Evolutionary conservation across 148 eudicot genomes (phyloP), one percentile per base, ranked within the genome.

Genomic region (Amaranthus hypochondriacus): DNA sequence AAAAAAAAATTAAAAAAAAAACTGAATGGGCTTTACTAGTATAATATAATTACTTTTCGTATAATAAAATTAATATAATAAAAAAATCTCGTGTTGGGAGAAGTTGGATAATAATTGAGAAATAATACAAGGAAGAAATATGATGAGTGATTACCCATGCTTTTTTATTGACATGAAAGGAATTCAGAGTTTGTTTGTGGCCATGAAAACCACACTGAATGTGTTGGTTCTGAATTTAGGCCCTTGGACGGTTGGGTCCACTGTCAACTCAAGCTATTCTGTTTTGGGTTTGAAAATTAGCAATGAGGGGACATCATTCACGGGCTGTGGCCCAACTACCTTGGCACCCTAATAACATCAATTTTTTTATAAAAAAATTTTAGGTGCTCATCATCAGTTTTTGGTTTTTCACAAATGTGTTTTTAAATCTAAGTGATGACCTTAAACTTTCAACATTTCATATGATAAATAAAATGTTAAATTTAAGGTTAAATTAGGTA

Each of bases 221-320:
- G 70, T 21, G 44, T 51, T 43, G 70, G 54, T 48, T 67, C 39
- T 21, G 53, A 2, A 18, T 50, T 60, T 7, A 10, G 56, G 56
- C 70, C 56, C 18, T 18, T 18, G 18, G 18, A 18, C 18, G 18
- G 0, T n/a, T 50, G 70, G 69, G 70, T 7, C 56, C 70, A n/a
- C 70, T 67, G 43, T 67, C 70, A 67, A 50, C n/a, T 67, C 70
- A 49, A 56, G 2, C 70, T 67, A 39, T 48, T 66, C 69, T 66
- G 69, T 65, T 65, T 10, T 65, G 68, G 68, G 18, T 65, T 65
- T 47, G 10, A 65, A 65, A 13, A 6, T 65, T 46, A 3, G 55
- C 55, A 48, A 48, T 14, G 15, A 48, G 42, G 18, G 12, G 69
- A 66, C 69, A 67, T 1, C 2, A 0, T 50, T 67, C 2, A 49